Conservation (phyloP, 2,329 filamentous ascomycete genomes). For the Fusarium fujikuroi region DNA sequence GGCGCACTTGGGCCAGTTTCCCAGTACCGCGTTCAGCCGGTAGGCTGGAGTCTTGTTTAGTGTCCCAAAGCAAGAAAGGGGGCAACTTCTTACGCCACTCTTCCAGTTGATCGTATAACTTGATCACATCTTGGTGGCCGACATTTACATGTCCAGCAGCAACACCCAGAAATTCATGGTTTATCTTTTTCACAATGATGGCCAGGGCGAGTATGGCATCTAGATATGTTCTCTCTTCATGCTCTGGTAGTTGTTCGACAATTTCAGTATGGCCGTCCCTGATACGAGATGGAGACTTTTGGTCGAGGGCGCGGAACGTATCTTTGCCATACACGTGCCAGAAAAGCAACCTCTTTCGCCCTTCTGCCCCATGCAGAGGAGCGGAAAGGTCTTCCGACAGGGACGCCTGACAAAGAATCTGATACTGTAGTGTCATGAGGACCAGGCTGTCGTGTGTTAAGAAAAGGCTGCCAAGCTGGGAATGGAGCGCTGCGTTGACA, state of each 20-base stretch:
- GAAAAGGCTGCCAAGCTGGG: background rate
- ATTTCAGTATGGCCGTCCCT: background rate
- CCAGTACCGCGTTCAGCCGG: background rate
- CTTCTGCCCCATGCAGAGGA: background rate
- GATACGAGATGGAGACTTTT: background rate
- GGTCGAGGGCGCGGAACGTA: background rate
- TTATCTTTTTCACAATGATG: background rate
- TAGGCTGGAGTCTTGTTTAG: background rate
- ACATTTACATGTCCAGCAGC: too few relatives aligned
- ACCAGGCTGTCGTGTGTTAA: background rate
- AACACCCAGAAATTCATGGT: background rate
- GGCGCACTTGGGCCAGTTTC: background rate
- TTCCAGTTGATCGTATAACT: background rate
- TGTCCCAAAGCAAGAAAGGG: background rate
- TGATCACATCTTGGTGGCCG: background rate
- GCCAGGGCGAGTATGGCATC: background rate
- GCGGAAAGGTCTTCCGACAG: background rate
- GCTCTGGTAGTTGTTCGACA: background rate
- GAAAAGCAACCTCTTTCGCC: background rate
- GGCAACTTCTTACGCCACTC: background rate
- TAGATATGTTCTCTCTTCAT: background rate
- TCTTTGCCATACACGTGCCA: background rate
- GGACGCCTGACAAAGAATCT: background rate
- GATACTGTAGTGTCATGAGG: background rate
- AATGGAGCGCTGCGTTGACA: background rate